Percentiles rank a stretch among this genome's conserved stretches.
phyloP scores from a whole-genome alignment of 2,329 filamentous ascomycete genomes.

The Cercospora brassicicola region DNA sequence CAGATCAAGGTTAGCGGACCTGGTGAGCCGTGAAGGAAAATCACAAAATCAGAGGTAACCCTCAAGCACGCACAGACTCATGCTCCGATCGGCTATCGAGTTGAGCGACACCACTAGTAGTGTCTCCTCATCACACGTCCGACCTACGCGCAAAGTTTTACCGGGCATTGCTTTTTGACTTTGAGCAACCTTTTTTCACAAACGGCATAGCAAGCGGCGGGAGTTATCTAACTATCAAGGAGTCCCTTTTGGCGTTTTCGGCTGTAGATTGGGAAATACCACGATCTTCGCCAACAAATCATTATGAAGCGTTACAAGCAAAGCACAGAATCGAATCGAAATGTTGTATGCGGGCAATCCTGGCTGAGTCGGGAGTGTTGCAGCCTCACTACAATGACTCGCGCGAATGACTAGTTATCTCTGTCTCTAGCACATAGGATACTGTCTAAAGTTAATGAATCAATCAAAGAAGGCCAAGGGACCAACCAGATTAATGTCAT shows the following conservation, averaged over 20 bases:
- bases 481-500: not conserved
- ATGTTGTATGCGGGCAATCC: not conserved
- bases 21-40: conserved; percentile 37
- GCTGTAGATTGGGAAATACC: not conserved
- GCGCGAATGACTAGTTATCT: not conserved
- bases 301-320: not conserved
- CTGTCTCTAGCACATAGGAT: not conserved
- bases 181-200: not conserved
- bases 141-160: not conserved
- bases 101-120: conserved; percentile 11
- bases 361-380: not conserved
- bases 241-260: too few species aligned
- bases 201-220: not conserved
- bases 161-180: not conserved
- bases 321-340: not conserved
- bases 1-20: conserved; percentile 44
- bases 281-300: not conserved
- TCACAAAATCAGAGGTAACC: conserved; percentile 2
- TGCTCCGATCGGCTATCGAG: conserved; percentile 4
- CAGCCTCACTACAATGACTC: not conserved
- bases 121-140: not conserved
- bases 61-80: conserved; percentile 4
- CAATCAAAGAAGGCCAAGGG: not conserved
- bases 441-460: not conserved
- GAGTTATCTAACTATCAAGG: not conserved